A percentile compares a stretch with the other conserved stretches of the same genome.
These are phyloP conservation scores for Colletotrichum lentis DNA, from an alignment of 2,329 filamentous ascomycete species.

Conservation along the genomic window DNA sequence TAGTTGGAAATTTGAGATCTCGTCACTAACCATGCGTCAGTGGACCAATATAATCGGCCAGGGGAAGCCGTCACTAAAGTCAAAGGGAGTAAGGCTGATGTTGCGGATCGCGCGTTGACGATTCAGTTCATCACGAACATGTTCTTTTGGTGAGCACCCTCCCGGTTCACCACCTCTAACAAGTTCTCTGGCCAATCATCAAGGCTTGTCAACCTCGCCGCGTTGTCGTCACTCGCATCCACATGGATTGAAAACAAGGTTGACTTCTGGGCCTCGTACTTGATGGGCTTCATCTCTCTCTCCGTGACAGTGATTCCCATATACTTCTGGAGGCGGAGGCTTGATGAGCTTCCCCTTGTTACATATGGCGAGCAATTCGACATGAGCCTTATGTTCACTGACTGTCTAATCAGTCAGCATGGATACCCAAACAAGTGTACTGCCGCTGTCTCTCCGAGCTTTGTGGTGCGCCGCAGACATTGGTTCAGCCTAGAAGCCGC, in stretches of 20 bases:
- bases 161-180: not conserved
- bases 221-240: not conserved
- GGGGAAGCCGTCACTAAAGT: not conserved
- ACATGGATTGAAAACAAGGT: not conserved
- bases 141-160: not conserved
- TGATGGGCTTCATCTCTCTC: not conserved
- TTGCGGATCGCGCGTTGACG: not conserved
- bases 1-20: not conserved
- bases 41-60: not conserved
- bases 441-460: conserved; percentile 64
- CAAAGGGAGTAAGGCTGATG: not conserved
- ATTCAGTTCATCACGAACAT: not conserved
- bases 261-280: not conserved
- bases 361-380: no score
- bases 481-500: conserved; percentile 55
- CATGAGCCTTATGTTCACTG: no score
- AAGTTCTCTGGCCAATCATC: not conserved
- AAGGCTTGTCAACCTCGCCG: not conserved
- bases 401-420: not conserved
- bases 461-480: conserved; percentile 60
- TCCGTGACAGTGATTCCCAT: not conserved
- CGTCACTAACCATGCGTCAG: not conserved
- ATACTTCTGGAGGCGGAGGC: not conserved
- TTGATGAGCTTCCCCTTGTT: not conserved
- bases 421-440: conserved; percentile 53